phyloP scores from a whole-genome alignment of 2,329 filamentous ascomycete genomes.

The Fusarium zealandicum region DNA sequence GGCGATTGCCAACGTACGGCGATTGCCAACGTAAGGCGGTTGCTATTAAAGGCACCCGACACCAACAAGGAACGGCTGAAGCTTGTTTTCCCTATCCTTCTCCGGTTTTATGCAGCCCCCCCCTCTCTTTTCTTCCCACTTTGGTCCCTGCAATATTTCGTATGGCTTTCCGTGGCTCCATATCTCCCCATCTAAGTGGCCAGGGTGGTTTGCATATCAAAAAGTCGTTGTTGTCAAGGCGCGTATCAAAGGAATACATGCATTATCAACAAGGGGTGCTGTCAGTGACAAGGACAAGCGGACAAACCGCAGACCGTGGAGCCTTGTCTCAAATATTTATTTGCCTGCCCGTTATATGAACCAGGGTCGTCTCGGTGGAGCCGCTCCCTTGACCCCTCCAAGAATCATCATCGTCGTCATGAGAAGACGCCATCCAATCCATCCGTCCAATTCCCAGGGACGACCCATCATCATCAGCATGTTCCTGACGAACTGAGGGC shows the following conservation, averaged over 20 bases:
- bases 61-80: conserved; percentile 12
- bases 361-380: not conserved
- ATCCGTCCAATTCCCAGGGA: conserved; percentile 14
- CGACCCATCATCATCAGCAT: conserved; percentile 3
- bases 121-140: conserved; percentile 3
- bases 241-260: conserved; percentile 5
- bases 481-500: conserved; percentile 4
- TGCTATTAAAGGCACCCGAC: conserved; percentile 22
- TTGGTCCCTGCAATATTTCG: conserved; percentile 24
- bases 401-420: conserved; percentile 7
- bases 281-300: conserved; percentile 7
- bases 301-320: conserved; percentile 2
- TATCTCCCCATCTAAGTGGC: no score
- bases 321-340: not conserved
- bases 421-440: conserved; percentile 22
- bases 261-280: conserved; percentile 10
- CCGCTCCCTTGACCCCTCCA: not conserved
- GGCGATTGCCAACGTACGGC: conserved; percentile 8
- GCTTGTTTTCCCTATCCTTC: conserved; percentile 24
- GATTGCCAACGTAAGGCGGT: conserved; percentile 10
- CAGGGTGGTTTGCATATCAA: no score
- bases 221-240: conserved; percentile 9
- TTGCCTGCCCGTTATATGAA: not conserved
- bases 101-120: conserved; percentile 27
- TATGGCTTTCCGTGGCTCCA: conserved; percentile 9